Percentiles rank a stretch among this genome's conserved stretches.
These are phyloP conservation scores for Hymenoscyphus fructigenus DNA, from an alignment of 2,329 filamentous ascomycete genomes.

Conservation along the genomic window DNA sequence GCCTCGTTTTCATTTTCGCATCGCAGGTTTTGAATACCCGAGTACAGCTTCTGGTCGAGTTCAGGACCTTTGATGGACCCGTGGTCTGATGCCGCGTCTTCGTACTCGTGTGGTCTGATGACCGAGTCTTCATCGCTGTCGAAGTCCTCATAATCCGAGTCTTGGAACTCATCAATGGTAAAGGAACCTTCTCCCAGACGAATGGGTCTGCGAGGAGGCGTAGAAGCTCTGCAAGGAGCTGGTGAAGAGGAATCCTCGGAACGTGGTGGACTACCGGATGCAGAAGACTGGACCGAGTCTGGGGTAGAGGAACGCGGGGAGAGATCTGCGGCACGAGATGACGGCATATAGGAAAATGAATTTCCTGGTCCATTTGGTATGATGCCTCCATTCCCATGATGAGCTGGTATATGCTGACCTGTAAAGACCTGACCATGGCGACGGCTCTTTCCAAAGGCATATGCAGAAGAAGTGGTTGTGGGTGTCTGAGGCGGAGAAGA, in stretches of 20 bases:
- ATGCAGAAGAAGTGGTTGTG: constrained; percentile 38
- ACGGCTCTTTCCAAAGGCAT: constrained; percentile 29
- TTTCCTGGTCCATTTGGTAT: constrained; percentile 39
- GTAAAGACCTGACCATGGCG: constrained; percentile 31
- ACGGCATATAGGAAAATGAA: constrained; percentile 38
- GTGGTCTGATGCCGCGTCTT: constrained; percentile 30
- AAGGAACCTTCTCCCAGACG: constrained; percentile 32
- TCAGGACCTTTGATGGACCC: constrained; percentile 26
- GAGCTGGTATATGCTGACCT: constrained; percentile 31
- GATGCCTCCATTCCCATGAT: constrained; percentile 44
- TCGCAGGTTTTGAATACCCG: constrained; percentile 26
- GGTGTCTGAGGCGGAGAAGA: constrained; percentile 51
- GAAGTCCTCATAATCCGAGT: constrained; percentile 32
- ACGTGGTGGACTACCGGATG: constrained; percentile 31
- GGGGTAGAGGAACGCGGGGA: constrained; percentile 43
- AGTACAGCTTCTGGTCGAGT: constrained; percentile 25
- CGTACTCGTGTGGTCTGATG: neutral
- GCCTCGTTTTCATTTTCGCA: constrained; percentile 21
- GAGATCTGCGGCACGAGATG: constrained; percentile 38
- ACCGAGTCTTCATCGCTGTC: constrained; percentile 30
- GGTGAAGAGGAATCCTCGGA: constrained; percentile 32
- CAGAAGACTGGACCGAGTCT: constrained; percentile 32
- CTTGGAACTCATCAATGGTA: constrained; percentile 34
- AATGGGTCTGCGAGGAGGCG: constrained; percentile 11
- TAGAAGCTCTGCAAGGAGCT: constrained; percentile 17